Base-by-base conservation (phyloP, 768 basidiomycete genomes). In the Naganishia kalamii region DNA sequence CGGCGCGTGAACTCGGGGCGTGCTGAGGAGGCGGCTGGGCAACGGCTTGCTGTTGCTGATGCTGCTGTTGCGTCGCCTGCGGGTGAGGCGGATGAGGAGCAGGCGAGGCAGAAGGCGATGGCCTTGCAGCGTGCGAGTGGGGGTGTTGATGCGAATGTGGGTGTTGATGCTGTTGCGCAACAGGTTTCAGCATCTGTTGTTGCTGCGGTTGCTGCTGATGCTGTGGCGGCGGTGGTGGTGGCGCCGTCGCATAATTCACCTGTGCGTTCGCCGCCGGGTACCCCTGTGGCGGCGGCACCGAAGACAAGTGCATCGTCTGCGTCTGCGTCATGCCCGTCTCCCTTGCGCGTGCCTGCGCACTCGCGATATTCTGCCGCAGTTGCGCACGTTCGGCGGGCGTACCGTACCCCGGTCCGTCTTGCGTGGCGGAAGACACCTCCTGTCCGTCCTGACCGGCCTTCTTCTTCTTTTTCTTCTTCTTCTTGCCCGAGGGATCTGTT, bases 1-100 rank as follows among this genome's bases (percentile, higher is more conserved):
- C 89, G 25, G 90, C 90, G 17, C 91, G 84, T 59, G 89, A 88
- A 66, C 85, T 87, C 37, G 27, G 33, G 10, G 40, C 54, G 5
- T 33, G 54, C 8, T 23, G 21, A 88, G 90, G 43, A 68, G 76
- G 81, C 71, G 72, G 81, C 73, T 70, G 80, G 66, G 69, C 79
- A 74, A 73, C 77, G 70, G 72, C 81, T 73, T 79, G 83, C 77
- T 80, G 81, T 69, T 78, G 79, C 71, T 80, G 71, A 60, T 72
- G 67, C 35, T 37, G 52, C 3, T 47, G 59, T 29, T 71, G 69
- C 10, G 71, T 65, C 11, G 71, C 70, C 51, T 67, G 76, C 63
- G 69, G 73, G 37, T 65, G 72, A 27, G 67, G 30, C n/a, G 63
- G 62, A 43, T 68, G 72, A 60, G 69, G 71, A 51, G 68, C 66